Evolutionary conservation across 106 monocot genomes (phyloP).

Genomic region (Gastrodia elata): DNA sequence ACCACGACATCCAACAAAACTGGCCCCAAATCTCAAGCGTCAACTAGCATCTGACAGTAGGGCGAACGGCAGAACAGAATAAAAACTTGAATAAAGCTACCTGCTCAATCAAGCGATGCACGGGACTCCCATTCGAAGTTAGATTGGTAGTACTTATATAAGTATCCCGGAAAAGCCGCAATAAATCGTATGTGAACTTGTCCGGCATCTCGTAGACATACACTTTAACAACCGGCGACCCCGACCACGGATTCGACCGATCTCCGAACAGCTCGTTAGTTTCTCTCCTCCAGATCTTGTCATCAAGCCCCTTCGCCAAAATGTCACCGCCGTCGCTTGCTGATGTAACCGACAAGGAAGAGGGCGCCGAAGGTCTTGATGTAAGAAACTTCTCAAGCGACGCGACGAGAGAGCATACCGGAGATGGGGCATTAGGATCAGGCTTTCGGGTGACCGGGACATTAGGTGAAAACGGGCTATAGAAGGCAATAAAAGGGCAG

Average conservation of each 20-base stretch:
- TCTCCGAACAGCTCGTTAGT: slow-evolving; percentile 12
- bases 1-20: no score
- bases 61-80: no score
- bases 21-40: no score
- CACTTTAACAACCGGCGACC: slow-evolving; percentile 38
- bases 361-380: slow-evolving; percentile 10
- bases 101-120: slow-evolving; percentile 88
- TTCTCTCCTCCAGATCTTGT: slow-evolving; percentile 40
- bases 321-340: neutral
- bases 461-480: neutral
- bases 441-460: slow-evolving; percentile 3
- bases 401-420: slow-evolving; percentile 59
- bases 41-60: no score
- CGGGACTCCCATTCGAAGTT: slow-evolving; percentile 90
- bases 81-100: slow-evolving; percentile 12
- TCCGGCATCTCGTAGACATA: slow-evolving; percentile 90
- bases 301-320: slow-evolving; percentile 34
- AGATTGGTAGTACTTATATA: slow-evolving; percentile 62
- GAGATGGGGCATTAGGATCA: slow-evolving; percentile 7
- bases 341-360: neutral
- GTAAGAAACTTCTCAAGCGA: slow-evolving; percentile 71
- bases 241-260: slow-evolving; percentile 20
- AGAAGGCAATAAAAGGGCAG: neutral
- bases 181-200: slow-evolving; percentile 82
- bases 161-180: slow-evolving; percentile 52